Evolutionary conservation across 192 early-diverging fungal genomes (phyloP).

Genomic region (Gigaspora rosea): DNA sequence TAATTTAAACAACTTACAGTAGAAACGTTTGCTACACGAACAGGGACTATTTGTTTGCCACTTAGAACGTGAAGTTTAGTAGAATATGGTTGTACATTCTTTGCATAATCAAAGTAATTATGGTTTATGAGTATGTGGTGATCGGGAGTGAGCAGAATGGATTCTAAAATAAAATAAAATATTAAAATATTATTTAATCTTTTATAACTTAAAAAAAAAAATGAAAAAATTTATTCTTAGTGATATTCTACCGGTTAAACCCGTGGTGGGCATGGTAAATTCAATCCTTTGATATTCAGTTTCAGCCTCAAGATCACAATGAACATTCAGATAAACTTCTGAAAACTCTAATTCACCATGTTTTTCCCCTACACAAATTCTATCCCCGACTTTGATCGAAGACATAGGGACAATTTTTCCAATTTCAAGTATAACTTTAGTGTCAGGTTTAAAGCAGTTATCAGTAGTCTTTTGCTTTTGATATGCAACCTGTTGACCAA

Average conservation of each 20-base stretch:
- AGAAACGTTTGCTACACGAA: background rate
- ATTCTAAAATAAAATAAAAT: background rate
- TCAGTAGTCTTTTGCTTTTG: background rate
- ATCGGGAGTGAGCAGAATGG: background rate
- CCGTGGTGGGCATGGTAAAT: background rate
- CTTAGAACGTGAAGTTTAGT: background rate
- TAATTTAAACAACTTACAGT: background rate
- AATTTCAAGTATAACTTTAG: background rate
- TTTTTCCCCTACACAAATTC: background rate
- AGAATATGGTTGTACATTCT: background rate
- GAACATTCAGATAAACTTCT: constrained; percentile 18
- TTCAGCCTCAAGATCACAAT: background rate
- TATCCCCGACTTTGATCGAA: background rate
- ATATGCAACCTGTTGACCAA: background rate
- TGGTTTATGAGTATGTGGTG: background rate
- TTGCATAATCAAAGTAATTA: constrained; percentile 3
- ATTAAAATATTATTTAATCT: background rate
- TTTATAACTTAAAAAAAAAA: background rate
- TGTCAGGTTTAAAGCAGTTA: background rate
- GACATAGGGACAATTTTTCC: background rate
- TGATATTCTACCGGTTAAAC: background rate
- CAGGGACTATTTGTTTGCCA: no score
- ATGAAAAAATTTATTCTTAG: background rate
- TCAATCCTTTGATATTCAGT: constrained; percentile 7
- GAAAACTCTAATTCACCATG: background rate